Conservation (phyloP, 306 rosid species). For the Quercus dentata region DNA sequence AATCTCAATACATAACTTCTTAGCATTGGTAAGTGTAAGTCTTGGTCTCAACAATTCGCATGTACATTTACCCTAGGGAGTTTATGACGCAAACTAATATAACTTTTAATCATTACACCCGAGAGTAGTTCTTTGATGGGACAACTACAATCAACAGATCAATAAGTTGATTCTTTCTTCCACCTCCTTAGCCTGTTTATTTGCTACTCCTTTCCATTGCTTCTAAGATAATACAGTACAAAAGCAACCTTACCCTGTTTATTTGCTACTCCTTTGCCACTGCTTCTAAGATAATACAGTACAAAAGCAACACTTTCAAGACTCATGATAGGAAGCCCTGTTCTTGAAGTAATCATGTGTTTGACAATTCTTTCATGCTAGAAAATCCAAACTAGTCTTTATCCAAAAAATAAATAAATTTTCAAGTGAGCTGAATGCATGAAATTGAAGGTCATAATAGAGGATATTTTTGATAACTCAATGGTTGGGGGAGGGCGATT, state of each 20-base stretch:
- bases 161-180: not conserved
- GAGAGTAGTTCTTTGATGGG: not conserved
- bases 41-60: not conserved
- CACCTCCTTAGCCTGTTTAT: not conserved
- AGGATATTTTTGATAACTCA: too few species aligned
- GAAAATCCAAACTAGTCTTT: not conserved
- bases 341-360: not conserved
- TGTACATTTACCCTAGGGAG: not conserved
- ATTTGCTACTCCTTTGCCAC: not conserved
- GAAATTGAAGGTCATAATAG: not conserved
- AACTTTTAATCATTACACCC: not conserved
- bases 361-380: not conserved
- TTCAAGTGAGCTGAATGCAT: conserved; percentile 1
- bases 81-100: not conserved
- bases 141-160: not conserved
- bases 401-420: not conserved
- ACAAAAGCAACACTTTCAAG: not conserved
- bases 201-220: not conserved
- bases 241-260: not conserved
- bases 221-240: not conserved
- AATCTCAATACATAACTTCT: not conserved
- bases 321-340: not conserved
- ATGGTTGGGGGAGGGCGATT: too few species aligned
- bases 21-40: not conserved
- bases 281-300: not conserved